Evolutionary conservation across 257 asterid species (phyloP).

Genomic region (Echites panduratus): DNA sequence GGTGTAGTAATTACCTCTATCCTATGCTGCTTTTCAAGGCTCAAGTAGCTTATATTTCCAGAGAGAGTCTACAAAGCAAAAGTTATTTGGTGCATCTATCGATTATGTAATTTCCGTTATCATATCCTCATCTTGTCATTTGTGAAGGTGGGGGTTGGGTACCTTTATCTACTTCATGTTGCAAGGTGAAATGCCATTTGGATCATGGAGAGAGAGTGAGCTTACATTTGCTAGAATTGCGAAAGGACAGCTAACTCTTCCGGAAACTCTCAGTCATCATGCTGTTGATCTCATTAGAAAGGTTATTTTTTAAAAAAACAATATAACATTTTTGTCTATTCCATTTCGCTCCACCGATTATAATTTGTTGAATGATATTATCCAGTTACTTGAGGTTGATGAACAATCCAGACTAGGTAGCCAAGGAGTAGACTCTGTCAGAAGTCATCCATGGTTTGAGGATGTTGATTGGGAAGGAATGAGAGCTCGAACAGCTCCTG

Average conservation of each 20-base stretch:
- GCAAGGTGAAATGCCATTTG: slow-evolving; percentile 93
- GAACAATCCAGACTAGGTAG: slow-evolving; percentile 81
- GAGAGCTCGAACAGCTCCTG: slow-evolving; percentile 32
- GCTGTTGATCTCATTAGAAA: slow-evolving; percentile 81
- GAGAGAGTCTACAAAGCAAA: background rate
- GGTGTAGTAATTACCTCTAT: background rate
- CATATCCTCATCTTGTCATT: slow-evolving; percentile 1
- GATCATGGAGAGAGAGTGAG: slow-evolving; percentile 96
- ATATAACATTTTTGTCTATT: background rate
- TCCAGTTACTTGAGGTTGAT: slow-evolving; percentile 78
- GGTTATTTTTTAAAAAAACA: slow-evolving; percentile 36
- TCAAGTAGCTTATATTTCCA: background rate
- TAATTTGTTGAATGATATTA: background rate
- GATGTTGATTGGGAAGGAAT: slow-evolving; percentile 69
- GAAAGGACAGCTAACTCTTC: slow-evolving; percentile 75
- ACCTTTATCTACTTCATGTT: slow-evolving; percentile 89
- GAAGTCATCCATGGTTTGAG: slow-evolving; percentile 77
- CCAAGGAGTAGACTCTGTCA: slow-evolving; percentile 57
- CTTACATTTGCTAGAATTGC: slow-evolving; percentile 82
- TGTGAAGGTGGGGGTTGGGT: slow-evolving; percentile 90
- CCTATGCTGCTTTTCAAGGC: background rate
- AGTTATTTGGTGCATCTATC: background rate
- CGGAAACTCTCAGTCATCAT: slow-evolving; percentile 52
- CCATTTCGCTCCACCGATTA: background rate
- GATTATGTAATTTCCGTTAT: background rate